Percentiles rank a stretch among this genome's conserved stretches.
These are phyloP conservation scores for Wilhelminamyces savonicus DNA, from an alignment of 805 yeast genomes.

Conservation along the genomic window DNA sequence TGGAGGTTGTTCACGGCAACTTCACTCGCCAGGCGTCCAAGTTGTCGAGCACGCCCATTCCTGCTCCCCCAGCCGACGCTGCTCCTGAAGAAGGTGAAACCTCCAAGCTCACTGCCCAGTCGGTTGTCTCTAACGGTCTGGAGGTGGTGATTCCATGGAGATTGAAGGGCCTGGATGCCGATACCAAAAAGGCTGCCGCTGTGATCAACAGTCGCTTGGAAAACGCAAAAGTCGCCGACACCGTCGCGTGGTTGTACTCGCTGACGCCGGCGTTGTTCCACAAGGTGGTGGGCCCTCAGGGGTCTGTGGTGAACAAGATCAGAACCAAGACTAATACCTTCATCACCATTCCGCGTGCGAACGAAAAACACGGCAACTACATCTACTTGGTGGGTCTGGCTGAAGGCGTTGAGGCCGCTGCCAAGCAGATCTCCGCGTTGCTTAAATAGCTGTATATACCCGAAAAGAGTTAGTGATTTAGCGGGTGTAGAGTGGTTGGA, in stretches of 20 bases:
- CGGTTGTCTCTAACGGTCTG: conserved; percentile 8
- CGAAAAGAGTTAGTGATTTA: no score
- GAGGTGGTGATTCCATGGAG: conserved; percentile 55
- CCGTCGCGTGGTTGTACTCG: conserved; percentile 59
- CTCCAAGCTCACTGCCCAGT: conserved; percentile 40
- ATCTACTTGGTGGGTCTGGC: conserved; percentile 56
- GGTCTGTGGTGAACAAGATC: conserved; percentile 56
- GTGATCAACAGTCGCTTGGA: conserved; percentile 45
- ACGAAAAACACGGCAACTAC: conserved; percentile 46
- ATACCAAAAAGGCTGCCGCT: conserved; percentile 47
- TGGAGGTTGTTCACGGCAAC: conserved; percentile 56
- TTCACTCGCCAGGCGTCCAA: conserved; percentile 43
- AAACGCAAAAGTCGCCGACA: conserved; percentile 38
- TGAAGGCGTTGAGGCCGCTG: conserved; percentile 39
- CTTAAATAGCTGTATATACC: no score
- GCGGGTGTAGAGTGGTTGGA: no score
- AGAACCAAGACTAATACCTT: conserved; percentile 54
- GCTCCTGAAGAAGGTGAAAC: conserved; percentile 33
- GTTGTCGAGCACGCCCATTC: conserved; percentile 37
- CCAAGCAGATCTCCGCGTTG: no score
- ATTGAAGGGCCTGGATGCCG: conserved; percentile 47
- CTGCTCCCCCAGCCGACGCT: conserved; percentile 43
- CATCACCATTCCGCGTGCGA: conserved; percentile 57
- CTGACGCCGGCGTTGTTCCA: conserved; percentile 48
- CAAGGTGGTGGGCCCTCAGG: conserved; percentile 71